Evolutionary conservation across 129 eudicot genomes (phyloP), one percentile per base, ranked within the genome.

Genomic region (Apium graveolens): DNA sequence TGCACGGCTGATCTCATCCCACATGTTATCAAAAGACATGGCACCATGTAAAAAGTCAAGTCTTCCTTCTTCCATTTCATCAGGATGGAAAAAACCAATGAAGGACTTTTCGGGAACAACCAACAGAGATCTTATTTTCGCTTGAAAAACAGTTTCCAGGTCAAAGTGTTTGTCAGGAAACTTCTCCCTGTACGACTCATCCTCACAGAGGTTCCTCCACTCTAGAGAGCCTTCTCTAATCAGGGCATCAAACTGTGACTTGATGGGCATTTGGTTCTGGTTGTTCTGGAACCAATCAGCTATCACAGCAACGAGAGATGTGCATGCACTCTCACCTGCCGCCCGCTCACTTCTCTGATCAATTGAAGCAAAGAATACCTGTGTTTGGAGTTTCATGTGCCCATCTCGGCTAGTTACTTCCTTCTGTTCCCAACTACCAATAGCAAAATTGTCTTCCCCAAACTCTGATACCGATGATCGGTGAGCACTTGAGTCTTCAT

Each of bases 251-350:
- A 96, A 89, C 35, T 96, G 99, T 10, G 97, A 96, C 78, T 92
- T 92, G 49, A 90, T 83, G 55, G 97, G 99, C 96, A 96, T 85
- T 66, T 76, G 87, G 74, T 87, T 80, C 11, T 16, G 83, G 78
- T 90, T 96, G 75, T 82, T 87, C 78, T 96, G 99, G 81, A 92
- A 84, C 99, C 99, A 96, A 84, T 90, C 91, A 16, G 99, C 99
- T 70, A 96, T 85, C 7, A 96, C 97, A 37, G 97, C 97, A 73
- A 96, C 99, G 1, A 96, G 90, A 73, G 95, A 93, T 20, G 99
- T 96, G 75, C 99, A 96, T 18, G 99, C 99, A 84, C 99, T 96
- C 84, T 89, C 99, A 27, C 99, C 99, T 7, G 99, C 97, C 3
- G 99, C 99, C 32, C 88, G 87, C 66, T 92, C 97, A 39, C 88